A percentile compares a stretch with the other conserved stretches of the same genome.
Conservation (phyloP, 805 yeast genomes). For the Lipomyces orientalis region DNA sequence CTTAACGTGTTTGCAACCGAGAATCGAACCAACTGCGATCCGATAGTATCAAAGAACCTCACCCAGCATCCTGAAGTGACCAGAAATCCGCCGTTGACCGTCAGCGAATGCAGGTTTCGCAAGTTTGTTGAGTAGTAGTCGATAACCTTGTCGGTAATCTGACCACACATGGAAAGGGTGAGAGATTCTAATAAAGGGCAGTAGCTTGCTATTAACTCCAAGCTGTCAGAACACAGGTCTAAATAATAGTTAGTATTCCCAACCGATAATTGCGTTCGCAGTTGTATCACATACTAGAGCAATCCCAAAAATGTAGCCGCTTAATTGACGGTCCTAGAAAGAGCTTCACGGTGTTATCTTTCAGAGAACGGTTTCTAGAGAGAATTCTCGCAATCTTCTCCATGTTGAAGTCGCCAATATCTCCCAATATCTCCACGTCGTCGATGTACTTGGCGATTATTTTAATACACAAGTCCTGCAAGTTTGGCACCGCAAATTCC, state of each 20-base stretch:
- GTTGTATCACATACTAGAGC: conserved; percentile 59
- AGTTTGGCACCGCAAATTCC: conserved; percentile 64
- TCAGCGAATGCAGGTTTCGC: conserved; percentile 56
- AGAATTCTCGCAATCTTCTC: conserved; percentile 75
- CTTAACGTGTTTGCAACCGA: conserved; percentile 83
- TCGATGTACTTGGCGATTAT: conserved; percentile 69
- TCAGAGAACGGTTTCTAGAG: conserved; percentile 79
- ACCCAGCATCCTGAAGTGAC: conserved; percentile 81
- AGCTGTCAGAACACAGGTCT: conserved; percentile 62
- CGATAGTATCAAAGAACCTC: conserved; percentile 65
- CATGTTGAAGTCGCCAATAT: conserved; percentile 76
- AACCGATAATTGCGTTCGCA: not conserved
- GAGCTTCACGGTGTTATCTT: conserved; percentile 71
- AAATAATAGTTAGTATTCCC: not conserved
- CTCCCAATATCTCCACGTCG: conserved; percentile 83
- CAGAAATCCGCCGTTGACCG: conserved; percentile 89
- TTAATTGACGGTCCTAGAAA: conserved; percentile 68
- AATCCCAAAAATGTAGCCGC: conserved; percentile 84
- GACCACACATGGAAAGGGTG: conserved; percentile 90
- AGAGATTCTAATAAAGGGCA: conserved; percentile 75
- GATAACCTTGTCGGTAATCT: conserved; percentile 77
- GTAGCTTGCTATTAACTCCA: conserved; percentile 71
- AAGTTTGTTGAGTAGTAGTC: conserved; percentile 66
- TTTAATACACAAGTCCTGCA: conserved; percentile 82
- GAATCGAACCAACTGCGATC: conserved; percentile 60